A percentile compares a stretch with the other conserved stretches of the same genome.
phyloP scores from a whole-genome alignment of 768 basidiomycete species.

The Pluteus cervinus region DNA sequence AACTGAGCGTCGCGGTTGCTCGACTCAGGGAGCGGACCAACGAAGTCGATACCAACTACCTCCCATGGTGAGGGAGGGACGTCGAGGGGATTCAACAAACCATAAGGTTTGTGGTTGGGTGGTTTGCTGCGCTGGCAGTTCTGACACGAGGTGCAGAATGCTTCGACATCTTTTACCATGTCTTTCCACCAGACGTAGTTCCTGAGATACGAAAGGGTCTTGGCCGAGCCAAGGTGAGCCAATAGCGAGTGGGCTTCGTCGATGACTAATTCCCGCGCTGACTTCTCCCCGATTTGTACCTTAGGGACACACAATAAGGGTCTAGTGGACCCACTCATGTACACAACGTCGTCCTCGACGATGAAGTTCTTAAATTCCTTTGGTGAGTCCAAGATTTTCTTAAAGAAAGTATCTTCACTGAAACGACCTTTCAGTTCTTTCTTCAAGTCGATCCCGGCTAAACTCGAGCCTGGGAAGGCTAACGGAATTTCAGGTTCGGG shows the following conservation, averaged over 20 bases:
- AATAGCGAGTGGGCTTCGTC: constrained; percentile 30
- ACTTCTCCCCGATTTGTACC: constrained; percentile 10
- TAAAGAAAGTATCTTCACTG: constrained; percentile 11
- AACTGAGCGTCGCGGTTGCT: constrained; percentile 9
- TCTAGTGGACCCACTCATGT: constrained; percentile 5
- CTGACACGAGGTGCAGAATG: constrained; percentile 21
- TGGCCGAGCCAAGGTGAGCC: constrained; percentile 28
- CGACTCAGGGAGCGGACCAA: constrained; percentile 17
- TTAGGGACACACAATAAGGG: constrained; percentile 19
- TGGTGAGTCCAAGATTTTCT: constrained; percentile 11
- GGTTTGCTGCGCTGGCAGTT: constrained; percentile 18
- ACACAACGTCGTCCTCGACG: constrained; percentile 13
- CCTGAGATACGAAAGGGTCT: constrained; percentile 24
- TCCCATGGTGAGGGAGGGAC: constrained; percentile 22
- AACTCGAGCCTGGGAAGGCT: constrained; percentile 6
- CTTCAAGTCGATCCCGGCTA: constrained; percentile 6
- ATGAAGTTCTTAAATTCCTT: constrained; percentile 14
- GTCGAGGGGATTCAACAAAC: constrained; percentile 17
- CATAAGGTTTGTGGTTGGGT: constrained; percentile 17
- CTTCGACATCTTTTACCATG: constrained; percentile 19
- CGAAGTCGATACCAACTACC: constrained; percentile 17
- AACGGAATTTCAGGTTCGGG: not conserved
- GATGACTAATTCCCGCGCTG: constrained; percentile 24
- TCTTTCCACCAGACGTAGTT: constrained; percentile 36
- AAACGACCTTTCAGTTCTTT: constrained; percentile 8